These are phyloP conservation scores for Naganishia onofrii DNA, from an alignment of 768 basidiomycete genomes.

Conservation along the genomic window DNA sequence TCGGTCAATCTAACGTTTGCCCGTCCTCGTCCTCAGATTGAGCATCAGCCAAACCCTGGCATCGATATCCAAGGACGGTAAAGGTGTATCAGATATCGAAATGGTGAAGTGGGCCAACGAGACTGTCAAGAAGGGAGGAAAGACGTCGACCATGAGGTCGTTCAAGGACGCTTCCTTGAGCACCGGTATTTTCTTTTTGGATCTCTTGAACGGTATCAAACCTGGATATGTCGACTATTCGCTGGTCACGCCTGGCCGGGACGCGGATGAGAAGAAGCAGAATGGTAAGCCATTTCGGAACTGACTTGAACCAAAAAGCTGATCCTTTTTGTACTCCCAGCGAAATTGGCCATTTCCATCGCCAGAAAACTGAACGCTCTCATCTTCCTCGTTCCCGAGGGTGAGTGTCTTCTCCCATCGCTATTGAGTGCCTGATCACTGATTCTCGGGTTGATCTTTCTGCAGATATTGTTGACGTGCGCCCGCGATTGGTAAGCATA, in stretches of 20 bases:
- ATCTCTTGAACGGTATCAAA: constrained; percentile 81
- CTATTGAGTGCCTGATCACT: constrained; percentile 45
- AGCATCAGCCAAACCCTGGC: constrained; percentile 88
- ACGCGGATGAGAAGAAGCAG: constrained; percentile 83
- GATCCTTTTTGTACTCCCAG: constrained; percentile 54
- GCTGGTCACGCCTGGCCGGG: constrained; percentile 61
- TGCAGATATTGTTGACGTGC: constrained; percentile 78
- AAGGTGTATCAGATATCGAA: constrained; percentile 83
- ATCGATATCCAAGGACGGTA: constrained; percentile 65
- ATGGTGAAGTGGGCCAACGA: constrained; percentile 96
- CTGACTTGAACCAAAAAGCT: constrained; percentile 18
- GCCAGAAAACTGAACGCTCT: constrained; percentile 96
- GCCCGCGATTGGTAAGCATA: constrained; percentile 72
- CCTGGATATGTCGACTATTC: constrained; percentile 93
- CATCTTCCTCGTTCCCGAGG: constrained; percentile 95
- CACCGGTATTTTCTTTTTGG: constrained; percentile 87
- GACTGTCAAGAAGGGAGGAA: constrained; percentile 65
- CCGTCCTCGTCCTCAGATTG: constrained; percentile 51
- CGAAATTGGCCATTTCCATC: constrained; percentile 95
- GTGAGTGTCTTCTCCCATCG: constrained; percentile 27
- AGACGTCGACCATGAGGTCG: constrained; percentile 64
- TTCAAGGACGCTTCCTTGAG: constrained; percentile 91
- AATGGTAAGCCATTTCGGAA: constrained; percentile 65
- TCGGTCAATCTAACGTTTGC: background rate
- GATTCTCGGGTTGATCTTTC: background rate